phyloP scores from a whole-genome alignment of 108 stramenopile species.

The Bacterosira constricta region DNA sequence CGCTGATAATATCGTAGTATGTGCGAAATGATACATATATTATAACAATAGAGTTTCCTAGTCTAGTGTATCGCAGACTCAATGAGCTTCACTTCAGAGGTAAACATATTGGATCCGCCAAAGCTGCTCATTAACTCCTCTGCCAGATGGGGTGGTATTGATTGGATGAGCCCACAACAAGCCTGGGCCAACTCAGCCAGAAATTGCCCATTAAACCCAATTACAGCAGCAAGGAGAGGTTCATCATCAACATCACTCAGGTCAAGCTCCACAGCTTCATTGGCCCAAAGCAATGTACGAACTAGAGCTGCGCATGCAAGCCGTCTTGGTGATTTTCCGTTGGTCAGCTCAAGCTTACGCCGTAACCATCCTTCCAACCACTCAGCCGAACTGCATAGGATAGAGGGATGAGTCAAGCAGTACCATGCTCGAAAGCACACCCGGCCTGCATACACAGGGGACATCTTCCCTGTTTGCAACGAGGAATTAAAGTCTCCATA shows the following conservation, averaged over 20 bases:
- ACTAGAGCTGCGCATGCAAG: conserved; percentile 78
- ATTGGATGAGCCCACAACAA: conserved; percentile 74
- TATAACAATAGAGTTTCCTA: no score
- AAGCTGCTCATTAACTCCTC: conserved; percentile 45
- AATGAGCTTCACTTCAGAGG: conserved; percentile 17
- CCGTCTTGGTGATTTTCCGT: conserved; percentile 49
- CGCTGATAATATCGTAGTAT: no score
- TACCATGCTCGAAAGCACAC: conserved; percentile 76
- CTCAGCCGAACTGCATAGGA: conserved; percentile 5
- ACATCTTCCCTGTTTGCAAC: conserved; percentile 54
- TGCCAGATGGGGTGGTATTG: conserved; percentile 60
- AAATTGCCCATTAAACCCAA: conserved; percentile 61
- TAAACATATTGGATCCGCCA: conserved; percentile 23
- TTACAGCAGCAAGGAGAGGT: conserved; percentile 39
- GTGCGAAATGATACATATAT: no score
- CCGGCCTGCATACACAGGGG: conserved; percentile 74
- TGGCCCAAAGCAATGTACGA: conserved; percentile 68
- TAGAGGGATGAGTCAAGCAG: conserved; percentile 46
- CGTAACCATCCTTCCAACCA: conserved; percentile 65
- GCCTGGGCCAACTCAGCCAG: conserved; percentile 66
- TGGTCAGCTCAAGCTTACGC: conserved; percentile 18
- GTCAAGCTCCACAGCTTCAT: conserved; percentile 30
- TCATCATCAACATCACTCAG: conserved; percentile 28
- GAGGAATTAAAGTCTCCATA: conserved; percentile 73
- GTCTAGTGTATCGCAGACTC: no score